Conservation (phyloP, 176 grass and related monocot species). For the Zizania latifolia region DNA sequence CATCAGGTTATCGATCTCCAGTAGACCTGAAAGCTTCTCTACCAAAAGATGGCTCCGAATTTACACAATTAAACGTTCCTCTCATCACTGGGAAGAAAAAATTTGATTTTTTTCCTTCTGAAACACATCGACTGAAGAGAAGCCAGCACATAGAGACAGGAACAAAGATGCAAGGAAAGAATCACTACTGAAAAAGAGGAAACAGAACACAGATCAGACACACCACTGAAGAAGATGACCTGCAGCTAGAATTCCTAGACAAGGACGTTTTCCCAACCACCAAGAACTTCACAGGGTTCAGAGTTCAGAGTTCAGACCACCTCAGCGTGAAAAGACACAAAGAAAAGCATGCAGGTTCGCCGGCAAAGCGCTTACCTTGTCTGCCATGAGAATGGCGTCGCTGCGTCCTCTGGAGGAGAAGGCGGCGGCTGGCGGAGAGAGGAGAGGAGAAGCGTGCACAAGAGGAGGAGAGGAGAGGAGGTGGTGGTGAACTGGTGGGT, state of each 20-base stretch:
- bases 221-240: background rate
- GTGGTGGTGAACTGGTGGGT: background rate
- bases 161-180: too few relatives aligned
- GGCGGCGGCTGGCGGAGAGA: too few relatives aligned
- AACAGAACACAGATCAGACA: too few relatives aligned
- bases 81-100: background rate
- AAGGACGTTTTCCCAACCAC: background rate
- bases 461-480: background rate
- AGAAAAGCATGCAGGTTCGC: background rate
- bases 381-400: slow-evolving; percentile 44
- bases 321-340: background rate
- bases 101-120: background rate
- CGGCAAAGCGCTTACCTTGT: slow-evolving; percentile 34
- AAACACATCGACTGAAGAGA: background rate
- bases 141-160: too few relatives aligned
- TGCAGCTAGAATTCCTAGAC: background rate
- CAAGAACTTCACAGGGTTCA: too few relatives aligned
- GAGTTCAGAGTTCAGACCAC: background rate
- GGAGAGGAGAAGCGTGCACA: background rate
- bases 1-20: too few relatives aligned
- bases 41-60: background rate
- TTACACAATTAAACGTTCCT: background rate
- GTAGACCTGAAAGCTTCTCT: background rate
- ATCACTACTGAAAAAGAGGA: too few relatives aligned
- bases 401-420: background rate